These are phyloP conservation scores for Tetracladium marchalianum DNA, from an alignment of 495 filamentous ascomycete genomes.

Conservation along the genomic window DNA sequence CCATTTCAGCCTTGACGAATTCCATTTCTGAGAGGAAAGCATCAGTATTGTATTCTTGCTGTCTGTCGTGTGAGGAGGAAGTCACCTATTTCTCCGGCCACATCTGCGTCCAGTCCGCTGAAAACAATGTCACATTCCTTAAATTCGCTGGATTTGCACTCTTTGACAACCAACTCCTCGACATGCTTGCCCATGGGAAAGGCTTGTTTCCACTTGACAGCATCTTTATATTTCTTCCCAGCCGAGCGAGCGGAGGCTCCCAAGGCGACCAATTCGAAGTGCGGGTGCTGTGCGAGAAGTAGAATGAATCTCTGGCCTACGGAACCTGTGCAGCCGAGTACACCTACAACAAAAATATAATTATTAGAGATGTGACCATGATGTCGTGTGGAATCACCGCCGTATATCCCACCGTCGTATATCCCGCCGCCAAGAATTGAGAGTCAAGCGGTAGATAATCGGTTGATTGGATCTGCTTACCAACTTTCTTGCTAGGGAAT, in stretches of 20 bases:
- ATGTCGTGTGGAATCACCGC: too few relatives aligned
- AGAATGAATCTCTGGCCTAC: slow-evolving; percentile 84
- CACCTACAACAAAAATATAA: slow-evolving; percentile 30
- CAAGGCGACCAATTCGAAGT: slow-evolving; percentile 63
- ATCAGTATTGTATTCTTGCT: background rate
- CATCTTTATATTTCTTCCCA: slow-evolving; percentile 76
- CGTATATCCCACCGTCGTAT: too few relatives aligned
- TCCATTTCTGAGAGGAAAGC: slow-evolving; percentile 49
- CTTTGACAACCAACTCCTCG: slow-evolving; percentile 59
- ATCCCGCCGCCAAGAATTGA: too few relatives aligned
- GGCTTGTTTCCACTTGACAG: slow-evolving; percentile 76
- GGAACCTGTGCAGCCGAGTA: slow-evolving; percentile 66
- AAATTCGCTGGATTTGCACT: slow-evolving; percentile 67
- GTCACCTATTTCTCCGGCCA: slow-evolving; percentile 69
- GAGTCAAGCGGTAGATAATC: too few relatives aligned
- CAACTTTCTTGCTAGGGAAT: too few relatives aligned
- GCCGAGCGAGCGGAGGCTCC: slow-evolving; percentile 72
- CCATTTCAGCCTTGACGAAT: slow-evolving; percentile 67
- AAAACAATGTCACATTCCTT: slow-evolving; percentile 82
- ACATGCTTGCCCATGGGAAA: slow-evolving; percentile 57
- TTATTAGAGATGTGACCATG: too few relatives aligned
- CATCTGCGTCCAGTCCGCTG: slow-evolving; percentile 75
- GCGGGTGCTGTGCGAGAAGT: slow-evolving; percentile 67
- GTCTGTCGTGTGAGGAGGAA: slow-evolving; percentile 2
- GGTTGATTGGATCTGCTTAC: too few relatives aligned